Base-by-base conservation (phyloP, 2,329 filamentous ascomycete species). In the Fusarium falciforme region DNA sequence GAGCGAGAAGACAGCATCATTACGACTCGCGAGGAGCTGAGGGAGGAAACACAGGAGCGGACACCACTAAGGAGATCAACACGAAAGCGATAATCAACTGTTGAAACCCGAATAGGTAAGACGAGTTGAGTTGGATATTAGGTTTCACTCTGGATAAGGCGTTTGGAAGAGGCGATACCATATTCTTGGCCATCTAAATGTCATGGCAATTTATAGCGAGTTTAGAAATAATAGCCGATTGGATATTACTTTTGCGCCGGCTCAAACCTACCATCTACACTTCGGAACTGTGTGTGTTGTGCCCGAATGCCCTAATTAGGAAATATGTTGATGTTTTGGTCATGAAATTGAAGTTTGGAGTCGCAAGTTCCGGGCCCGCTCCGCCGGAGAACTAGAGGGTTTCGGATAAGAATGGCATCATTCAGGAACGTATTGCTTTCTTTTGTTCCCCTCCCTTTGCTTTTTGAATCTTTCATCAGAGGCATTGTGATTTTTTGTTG, bases 1-100 rank as follows among this genome's bases (percentile, higher is more conserved):
- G 82, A 84, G 57, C 76, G 80, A 35, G 84, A 85, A 70, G 83
- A 85, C 27, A 85, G 84, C 74, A 85, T 85, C 70, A 83, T 85
- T 36, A 57, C 80, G 20, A 69, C 77, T 17, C 76, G 77, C 29
- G 79, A 80, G 11, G 81, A 81, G 22, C 66, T 33, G 38, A 62
- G 54, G 14, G 75, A 69, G 10, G 73, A 75, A 6, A 74, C 64
- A 10, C 63, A 72, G 17, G 75, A 77, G 20, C 75, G 68, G 12
- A 74, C 60, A 14, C 69, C 74, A 9, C 47, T 73, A 63, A 77
- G 80, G 58, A 77, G 79, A 29, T 79, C 77, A 22, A 75, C 76
- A 20, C 71, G 76, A 38, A 76, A 35, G 27, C 68, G 71, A 49
- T 77, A 66, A 62, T 44, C 47, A 12, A 16, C 5, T n/a, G 16